Conservation (phyloP, 345 rosid species). For the Gossypium sturtianum region DNA sequence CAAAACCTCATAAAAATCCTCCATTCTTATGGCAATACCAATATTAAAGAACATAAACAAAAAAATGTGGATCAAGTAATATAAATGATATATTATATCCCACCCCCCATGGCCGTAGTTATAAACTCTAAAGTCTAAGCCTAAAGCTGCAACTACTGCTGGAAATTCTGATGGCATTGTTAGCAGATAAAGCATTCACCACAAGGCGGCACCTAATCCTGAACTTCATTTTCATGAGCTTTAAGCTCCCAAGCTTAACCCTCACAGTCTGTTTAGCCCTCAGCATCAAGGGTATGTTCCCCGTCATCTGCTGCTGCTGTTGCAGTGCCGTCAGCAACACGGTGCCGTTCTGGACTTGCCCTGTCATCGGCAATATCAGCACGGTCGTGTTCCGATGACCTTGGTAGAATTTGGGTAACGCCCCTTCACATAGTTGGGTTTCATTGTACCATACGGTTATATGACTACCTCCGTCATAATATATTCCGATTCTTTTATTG, state of each 20-base stretch:
- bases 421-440: slow-evolving; percentile 53
- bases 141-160: slow-evolving; percentile 61
- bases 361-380: slow-evolving; percentile 47
- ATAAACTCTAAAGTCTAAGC: slow-evolving; percentile 34
- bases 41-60: not conserved
- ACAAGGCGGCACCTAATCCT: slow-evolving; percentile 50
- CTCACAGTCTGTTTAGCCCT: slow-evolving; percentile 77
- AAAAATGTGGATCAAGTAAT: not conserved
- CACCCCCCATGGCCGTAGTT: too few relatives aligned
- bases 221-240: slow-evolving; percentile 59
- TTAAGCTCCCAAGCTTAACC: slow-evolving; percentile 66
- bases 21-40: not conserved
- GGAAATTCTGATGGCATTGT: slow-evolving; percentile 38
- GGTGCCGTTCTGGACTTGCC: slow-evolving; percentile 46
- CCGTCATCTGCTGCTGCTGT: slow-evolving; percentile 40
- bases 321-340: slow-evolving; percentile 30
- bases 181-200: slow-evolving; percentile 42
- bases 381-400: slow-evolving; percentile 82
- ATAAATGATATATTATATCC: not conserved
- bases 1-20: slow-evolving; percentile 7
- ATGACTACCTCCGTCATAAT: slow-evolving; percentile 75
- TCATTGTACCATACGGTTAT: slow-evolving; percentile 50
- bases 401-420: slow-evolving; percentile 84
- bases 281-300: slow-evolving; percentile 53
- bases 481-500: slow-evolving; percentile 68